Evolutionary conservation across 768 basidiomycete species (phyloP), one percentile per base, ranked within the genome.

Genomic region (Termitomyces titanicus): DNA sequence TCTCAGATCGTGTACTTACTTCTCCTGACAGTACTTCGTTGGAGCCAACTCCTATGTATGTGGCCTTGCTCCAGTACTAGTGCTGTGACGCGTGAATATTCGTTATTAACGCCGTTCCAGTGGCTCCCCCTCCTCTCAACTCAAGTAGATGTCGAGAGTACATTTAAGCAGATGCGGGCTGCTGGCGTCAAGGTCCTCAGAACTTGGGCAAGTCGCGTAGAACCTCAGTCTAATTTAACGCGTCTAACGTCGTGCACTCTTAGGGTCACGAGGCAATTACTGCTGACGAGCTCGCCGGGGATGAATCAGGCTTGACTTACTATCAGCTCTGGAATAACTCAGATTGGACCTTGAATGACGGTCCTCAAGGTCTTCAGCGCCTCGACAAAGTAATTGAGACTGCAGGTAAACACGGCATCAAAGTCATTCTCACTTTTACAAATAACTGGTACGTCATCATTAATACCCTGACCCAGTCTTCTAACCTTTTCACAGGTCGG

Each of bases 301-400:
- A 71, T 9, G 53, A 73, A 49, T 74, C 77, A 1, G 69, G 67
- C 43, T 64, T 81, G 53, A 82, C 79, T 0, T 82, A 80, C 61
- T 81, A 80, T 60, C 79, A 79, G 75, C 69, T 78, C n/a, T 83
- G 79, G 80, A 78, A 80, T 50, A 74, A 72, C 34, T 71, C 68
- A 35, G 72, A 74, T 2, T 82, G 77, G 78, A 62, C 63, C 7
- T 64, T 82, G 42, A 82, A 83, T 57, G 75, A 79, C 40, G 80
- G 79, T 0, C 72, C 79, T 3, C 80, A 82, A 66, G 81, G 81
- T 11, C 68, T 84, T 11, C 70, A 81, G 53, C 75, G 80, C 20
- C 70, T 84, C 35, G 81, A 84, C 59, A 70, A 77, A 51, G 78
- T 83, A 33, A 68, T 84, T 25, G 63, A 76, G 12, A 72, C 75